These are phyloP conservation scores for Russula virescens DNA, from an alignment of 768 basidiomycete species.

Conservation along the genomic window DNA sequence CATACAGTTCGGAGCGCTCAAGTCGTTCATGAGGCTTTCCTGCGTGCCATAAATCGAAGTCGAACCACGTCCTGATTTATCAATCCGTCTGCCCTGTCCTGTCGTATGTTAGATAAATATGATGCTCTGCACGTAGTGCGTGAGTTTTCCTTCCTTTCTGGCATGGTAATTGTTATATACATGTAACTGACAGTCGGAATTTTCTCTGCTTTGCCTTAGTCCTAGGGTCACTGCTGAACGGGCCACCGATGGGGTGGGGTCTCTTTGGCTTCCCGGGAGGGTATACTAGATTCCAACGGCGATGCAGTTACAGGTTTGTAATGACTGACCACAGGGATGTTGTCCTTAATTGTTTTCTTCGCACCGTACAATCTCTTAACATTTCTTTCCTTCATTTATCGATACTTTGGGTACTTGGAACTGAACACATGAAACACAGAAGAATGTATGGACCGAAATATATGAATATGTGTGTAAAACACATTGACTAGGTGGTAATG, in stretches of 20 bases:
- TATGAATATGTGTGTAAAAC: not conserved
- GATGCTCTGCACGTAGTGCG: slow-evolving; percentile 53
- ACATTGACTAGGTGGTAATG: not conserved
- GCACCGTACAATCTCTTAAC: not conserved
- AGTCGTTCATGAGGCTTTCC: slow-evolving; percentile 39
- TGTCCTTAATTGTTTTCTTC: not conserved
- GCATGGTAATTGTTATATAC: too few relatives aligned
- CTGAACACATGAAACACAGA: not conserved
- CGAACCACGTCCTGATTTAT: slow-evolving; percentile 10
- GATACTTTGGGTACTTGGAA: not conserved
- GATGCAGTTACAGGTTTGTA: slow-evolving; percentile 3
- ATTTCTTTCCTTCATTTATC: not conserved
- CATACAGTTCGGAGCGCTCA: too few relatives aligned
- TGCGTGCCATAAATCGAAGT: slow-evolving; percentile 13
- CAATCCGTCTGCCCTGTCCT: too few relatives aligned
- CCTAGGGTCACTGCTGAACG: slow-evolving; percentile 34
- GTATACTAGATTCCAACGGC: slow-evolving; percentile 30
- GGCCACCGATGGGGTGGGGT: slow-evolving; percentile 60
- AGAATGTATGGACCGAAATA: not conserved
- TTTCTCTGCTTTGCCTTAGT: not conserved
- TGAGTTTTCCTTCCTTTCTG: slow-evolving; percentile 31
- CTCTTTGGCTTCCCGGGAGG: slow-evolving; percentile 32
- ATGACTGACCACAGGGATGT: not conserved
- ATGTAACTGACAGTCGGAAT: not conserved
- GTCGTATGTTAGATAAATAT: slow-evolving; percentile 46